Evolutionary conservation across 2,329 filamentous ascomycete genomes (phyloP), one percentile per base, ranked within the genome.

Genomic region (Tetracladium maxilliforme): DNA sequence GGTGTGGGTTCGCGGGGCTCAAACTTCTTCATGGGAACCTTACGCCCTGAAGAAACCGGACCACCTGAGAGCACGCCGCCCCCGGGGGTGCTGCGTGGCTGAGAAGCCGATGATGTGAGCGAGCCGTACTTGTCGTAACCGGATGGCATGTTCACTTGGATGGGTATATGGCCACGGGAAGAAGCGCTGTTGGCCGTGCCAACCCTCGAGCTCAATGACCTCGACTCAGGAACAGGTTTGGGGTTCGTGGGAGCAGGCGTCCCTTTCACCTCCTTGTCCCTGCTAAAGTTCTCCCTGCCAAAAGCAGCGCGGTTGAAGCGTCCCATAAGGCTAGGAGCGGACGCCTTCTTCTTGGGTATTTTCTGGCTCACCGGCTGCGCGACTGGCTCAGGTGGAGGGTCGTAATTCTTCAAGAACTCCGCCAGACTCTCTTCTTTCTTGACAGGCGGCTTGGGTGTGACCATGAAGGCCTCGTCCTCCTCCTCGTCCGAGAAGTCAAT

Each of bases 371-470:
- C 22, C n/a, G 19, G 16, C 11, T 28, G 27, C 0, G 43, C 31
- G 19, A 34, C 40, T 4, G 64, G 54, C 33, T 63, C 56, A 1
- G 60, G 52, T 1, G 77, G 75, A 6, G 79, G 78, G 19, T 75
- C 64, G 30, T 66, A 73, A 45, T 69, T 80, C 31, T 64, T 67
- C 20, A 86, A 47, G 42, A 86, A 86, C 34, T 86, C 79, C 16
- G 76, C 68, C 24, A 86, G 47, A 33, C 70, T 77, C 48, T 84
- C 75, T 41, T 78, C 70, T 33, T 62, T 53, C 21, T 18, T 25
- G 33, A 57, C 57, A 4, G 40, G 41, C 2, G 38, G 34, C 18
- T 37, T 34, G 13, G 35, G 30, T 19, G 29, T 37, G 7, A 30
- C 30, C 2, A 25, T 15, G n/a, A 26, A 14, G 6, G 25, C 25